Percentiles rank a stretch among this genome's conserved stretches.
Conservation (phyloP, 176 grass and related monocot genomes). For the Themeda triandra region DNA sequence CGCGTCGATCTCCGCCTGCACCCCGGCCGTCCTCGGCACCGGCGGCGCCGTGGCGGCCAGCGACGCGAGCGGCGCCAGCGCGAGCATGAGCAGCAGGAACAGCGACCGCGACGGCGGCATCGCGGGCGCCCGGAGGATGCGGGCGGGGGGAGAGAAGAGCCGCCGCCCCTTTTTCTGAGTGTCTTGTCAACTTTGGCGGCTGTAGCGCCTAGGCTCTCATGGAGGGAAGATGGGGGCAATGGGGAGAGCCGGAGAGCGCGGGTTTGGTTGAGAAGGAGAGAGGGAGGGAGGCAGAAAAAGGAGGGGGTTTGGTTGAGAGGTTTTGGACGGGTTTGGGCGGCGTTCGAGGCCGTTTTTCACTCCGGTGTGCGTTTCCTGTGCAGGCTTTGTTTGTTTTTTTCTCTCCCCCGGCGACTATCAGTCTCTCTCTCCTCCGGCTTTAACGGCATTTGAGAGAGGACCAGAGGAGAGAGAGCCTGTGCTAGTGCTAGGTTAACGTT, state of each 20-base stretch:
- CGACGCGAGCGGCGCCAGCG: neutral
- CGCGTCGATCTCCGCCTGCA: constrained; percentile 66
- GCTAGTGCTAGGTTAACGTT: constrained; percentile 42
- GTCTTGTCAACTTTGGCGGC: constrained; percentile 30
- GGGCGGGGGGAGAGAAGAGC: neutral
- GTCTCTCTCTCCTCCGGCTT: neutral
- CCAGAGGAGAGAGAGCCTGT: neutral
- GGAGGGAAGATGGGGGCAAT: too few species aligned
- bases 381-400: constrained; percentile 15
- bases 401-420: neutral
- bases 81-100: constrained; percentile 31
- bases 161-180: neutral
- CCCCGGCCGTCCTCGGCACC: constrained; percentile 38
- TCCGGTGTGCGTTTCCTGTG: neutral
- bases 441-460: neutral
- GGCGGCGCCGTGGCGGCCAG: constrained; percentile 1
- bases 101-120: constrained; percentile 32
- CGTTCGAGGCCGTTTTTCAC: constrained; percentile 54
- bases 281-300: constrained; percentile 13
- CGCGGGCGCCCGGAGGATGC: neutral
- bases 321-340: constrained; percentile 69
- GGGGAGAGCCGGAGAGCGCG: neutral
- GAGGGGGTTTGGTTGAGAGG: constrained; percentile 31
- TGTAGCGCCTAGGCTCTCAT: constrained; percentile 33
- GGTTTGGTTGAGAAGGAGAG: neutral